Percentiles rank a stretch among this genome's conserved stretches.
These are phyloP conservation scores for Lasiosphaeriaceae sp. DNA, from an alignment of 495 filamentous ascomycete genomes.

Conservation along the genomic window DNA sequence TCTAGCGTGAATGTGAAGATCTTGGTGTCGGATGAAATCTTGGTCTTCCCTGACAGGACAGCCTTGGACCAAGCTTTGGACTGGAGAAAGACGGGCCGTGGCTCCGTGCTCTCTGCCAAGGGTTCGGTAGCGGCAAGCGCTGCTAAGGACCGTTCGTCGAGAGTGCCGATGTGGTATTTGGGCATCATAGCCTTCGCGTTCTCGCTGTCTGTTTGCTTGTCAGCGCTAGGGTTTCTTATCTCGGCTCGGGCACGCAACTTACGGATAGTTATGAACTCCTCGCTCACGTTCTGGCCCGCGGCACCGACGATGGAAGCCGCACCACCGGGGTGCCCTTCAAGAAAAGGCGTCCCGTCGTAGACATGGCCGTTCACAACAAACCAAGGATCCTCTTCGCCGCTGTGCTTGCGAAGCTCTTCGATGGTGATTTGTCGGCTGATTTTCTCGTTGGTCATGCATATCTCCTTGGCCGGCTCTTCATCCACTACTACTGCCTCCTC, in stretches of 20 bases:
- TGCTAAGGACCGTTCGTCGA: conserved; percentile 55
- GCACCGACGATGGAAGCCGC: conserved; percentile 82
- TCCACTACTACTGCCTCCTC: conserved; percentile 42
- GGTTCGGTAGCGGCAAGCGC: conserved; percentile 36
- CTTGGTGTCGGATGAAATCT: conserved; percentile 74
- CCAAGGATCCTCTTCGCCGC: conserved; percentile 68
- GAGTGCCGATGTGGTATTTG: conserved; percentile 79
- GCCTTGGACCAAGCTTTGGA: conserved; percentile 67
- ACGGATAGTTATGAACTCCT: conserved; percentile 95
- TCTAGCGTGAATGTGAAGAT: conserved; percentile 82
- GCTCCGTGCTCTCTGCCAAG: conserved; percentile 7
- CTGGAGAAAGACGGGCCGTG: conserved; percentile 64
- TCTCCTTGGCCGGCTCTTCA: conserved; percentile 52
- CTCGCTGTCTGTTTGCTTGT: conserved; percentile 63
- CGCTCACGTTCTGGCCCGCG: conserved; percentile 80
- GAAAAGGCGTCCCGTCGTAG: conserved; percentile 81
- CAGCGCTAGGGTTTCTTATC: background rate
- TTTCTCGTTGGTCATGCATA: conserved; percentile 76
- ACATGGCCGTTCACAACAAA: conserved; percentile 91
- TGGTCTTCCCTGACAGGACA: conserved; percentile 59
- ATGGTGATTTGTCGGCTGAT: conserved; percentile 60
- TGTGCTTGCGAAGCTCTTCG: conserved; percentile 70
- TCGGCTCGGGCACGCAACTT: conserved; percentile 34
- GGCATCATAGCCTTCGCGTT: conserved; percentile 92
- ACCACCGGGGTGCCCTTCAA: conserved; percentile 86